A percentile compares a stretch with the other conserved stretches of the same genome.
Conservation (phyloP, 169 alveolate species). For the Theileria orientalis region DNA sequence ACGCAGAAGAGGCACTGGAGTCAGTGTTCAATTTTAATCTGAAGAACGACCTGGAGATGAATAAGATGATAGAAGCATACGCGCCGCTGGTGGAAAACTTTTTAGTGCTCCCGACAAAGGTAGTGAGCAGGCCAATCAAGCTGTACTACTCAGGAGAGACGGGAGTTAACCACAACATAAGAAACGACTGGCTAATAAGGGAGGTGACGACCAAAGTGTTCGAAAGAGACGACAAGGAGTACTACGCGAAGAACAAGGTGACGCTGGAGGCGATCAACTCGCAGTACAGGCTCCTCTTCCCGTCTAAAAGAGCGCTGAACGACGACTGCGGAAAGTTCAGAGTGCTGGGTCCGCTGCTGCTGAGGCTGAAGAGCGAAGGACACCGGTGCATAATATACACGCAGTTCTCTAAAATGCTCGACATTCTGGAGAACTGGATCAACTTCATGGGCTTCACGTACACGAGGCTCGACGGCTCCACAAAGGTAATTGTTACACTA, state of each 20-base stretch:
- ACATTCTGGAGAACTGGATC: constrained; percentile 93
- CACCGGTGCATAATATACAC: constrained; percentile 95
- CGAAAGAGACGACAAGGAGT: background rate
- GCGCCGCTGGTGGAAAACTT: background rate
- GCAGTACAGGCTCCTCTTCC: constrained; percentile 71
- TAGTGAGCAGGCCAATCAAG: constrained; percentile 49
- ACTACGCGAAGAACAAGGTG: constrained; percentile 10
- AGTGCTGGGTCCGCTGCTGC: constrained; percentile 81
- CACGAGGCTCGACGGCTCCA: constrained; percentile 96
- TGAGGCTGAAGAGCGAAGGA: constrained; percentile 86
- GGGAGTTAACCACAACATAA: constrained; percentile 25
- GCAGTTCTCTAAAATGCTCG: constrained; percentile 96
- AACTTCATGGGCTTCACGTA: constrained; percentile 93
- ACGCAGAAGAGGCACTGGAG: too few relatives aligned
- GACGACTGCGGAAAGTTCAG: constrained; percentile 96
- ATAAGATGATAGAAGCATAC: background rate
- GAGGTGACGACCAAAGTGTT: constrained; percentile 24
- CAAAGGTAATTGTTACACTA: constrained; percentile 77
- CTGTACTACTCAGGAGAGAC: constrained; percentile 27
- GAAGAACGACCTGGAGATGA: background rate
- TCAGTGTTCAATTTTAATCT: background rate
- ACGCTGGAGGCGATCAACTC: constrained; percentile 39
- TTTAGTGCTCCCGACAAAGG: background rate
- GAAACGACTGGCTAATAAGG: constrained; percentile 8
- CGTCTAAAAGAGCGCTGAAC: constrained; percentile 76